These are phyloP conservation scores for Zygnema circumcarinatum DNA, from an alignment of 139 green algal genomes.

Conservation along the genomic window DNA sequence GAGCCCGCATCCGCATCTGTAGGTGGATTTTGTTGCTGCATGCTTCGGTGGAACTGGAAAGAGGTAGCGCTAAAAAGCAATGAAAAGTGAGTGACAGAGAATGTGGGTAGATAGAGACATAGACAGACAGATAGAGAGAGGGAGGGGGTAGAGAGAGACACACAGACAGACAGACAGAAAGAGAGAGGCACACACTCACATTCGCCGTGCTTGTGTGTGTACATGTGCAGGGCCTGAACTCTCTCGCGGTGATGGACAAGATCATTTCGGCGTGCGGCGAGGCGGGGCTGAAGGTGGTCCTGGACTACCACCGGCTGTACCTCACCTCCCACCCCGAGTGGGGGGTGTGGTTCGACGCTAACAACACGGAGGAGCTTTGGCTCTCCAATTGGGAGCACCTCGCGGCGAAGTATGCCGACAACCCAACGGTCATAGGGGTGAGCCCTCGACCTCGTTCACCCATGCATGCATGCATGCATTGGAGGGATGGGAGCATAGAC, in stretches of 20 bases:
- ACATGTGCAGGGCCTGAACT: slow-evolving; percentile 51
- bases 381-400: slow-evolving; percentile 42
- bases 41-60: too few species aligned
- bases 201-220: too few species aligned
- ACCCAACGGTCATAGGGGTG: slow-evolving; percentile 40
- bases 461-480: background rate
- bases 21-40: too few species aligned
- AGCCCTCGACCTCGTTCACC: background rate
- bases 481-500: too few species aligned
- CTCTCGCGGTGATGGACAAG: slow-evolving; percentile 39
- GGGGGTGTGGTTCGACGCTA: slow-evolving; percentile 39
- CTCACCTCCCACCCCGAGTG: background rate
- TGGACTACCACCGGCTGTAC: slow-evolving; percentile 46
- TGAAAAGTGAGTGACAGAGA: too few species aligned
- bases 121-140: too few species aligned
- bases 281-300: slow-evolving; percentile 30
- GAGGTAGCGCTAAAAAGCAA: too few species aligned
- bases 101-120: too few species aligned
- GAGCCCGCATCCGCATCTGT: too few species aligned
- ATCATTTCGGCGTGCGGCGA: background rate
- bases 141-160: too few species aligned
- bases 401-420: slow-evolving; percentile 16
- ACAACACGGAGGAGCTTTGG: slow-evolving; percentile 19
- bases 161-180: too few species aligned
- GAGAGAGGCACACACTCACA: too few species aligned